Evolutionary conservation across 805 yeast genomes (phyloP), one percentile per base, ranked within the genome.

Genomic region (Metschnikowia santaceciliae): DNA sequence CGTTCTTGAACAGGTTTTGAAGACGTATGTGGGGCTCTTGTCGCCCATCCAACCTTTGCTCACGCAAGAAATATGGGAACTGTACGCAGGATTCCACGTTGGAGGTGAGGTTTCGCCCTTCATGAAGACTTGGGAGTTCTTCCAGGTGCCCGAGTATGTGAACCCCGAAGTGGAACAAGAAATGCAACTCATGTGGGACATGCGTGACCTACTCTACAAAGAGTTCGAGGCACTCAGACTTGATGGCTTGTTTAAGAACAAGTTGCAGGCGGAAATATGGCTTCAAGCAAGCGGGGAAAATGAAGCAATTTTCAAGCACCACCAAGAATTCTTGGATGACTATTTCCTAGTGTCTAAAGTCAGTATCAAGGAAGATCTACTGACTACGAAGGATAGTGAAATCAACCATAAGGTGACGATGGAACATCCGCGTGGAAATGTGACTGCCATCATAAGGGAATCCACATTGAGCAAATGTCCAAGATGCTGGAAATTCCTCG

Each of bases 21-120:
- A 72, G 40, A 75, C 82, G 0, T 87, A 90, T 61, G 65, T 82
- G n/a, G 78, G 88, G 0, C 65, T 88, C 1, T 64, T 92, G 50
- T 77, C 90, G 0, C 98, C 99, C 1, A 81, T 94, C 1, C 69
- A 86, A 36, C 99, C 99, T 1, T 64, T 89, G 3, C 71, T 91
- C 50, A 77, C 92, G 0, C 98, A 94, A 67, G 97, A 94, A 62
- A 90, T 82, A 0, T 91, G 97, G 96, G 80, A 81, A 36, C 74
- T 75, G 51, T 60, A 79, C 3, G 68, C 50, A 40, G 26, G 53
- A 66, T 32, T 51, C 30, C 26, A 39, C 20, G 46, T 43, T 5
- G 44, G 39, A 23, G 49, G 30, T 11, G 46, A 47, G 14, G 20
- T 11, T 11, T 51, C 58, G 8, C 62, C 62, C 2, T 58, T 57